Conservation (phyloP, 2,329 filamentous ascomycete genomes). For the Daldinia eschscholtzii region DNA sequence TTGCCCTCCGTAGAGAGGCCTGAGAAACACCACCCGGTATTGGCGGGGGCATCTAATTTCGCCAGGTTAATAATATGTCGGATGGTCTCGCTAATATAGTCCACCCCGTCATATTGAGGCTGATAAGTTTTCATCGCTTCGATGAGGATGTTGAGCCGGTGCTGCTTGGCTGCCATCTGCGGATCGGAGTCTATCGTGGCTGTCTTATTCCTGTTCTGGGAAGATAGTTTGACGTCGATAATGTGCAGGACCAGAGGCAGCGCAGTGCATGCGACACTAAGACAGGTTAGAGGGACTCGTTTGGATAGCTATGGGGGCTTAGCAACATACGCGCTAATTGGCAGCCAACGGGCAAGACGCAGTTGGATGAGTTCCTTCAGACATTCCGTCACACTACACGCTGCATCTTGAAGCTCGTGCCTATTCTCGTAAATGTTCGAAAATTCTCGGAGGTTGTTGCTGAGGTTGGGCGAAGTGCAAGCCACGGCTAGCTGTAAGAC, state of each 20-base stretch:
- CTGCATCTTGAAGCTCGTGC: conserved; percentile 60
- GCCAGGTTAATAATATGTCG: conserved; percentile 59
- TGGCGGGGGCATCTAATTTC: conserved; percentile 52
- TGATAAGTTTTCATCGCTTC: conserved; percentile 62
- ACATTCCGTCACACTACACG: conserved; percentile 59
- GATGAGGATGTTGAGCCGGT: conserved; percentile 59
- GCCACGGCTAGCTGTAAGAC: conserved; percentile 60
- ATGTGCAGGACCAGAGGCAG: conserved; percentile 56
- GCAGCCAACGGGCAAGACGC: conserved; percentile 60
- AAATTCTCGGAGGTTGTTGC: conserved; percentile 51
- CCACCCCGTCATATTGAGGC: conserved; percentile 61
- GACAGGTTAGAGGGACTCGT: background rate
- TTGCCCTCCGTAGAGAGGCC: conserved; percentile 37
- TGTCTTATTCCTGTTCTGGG: conserved; percentile 43
- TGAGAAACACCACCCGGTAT: conserved; percentile 24
- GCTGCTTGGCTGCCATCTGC: conserved; percentile 57
- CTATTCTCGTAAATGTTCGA: conserved; percentile 57
- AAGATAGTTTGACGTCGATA: conserved; percentile 55
- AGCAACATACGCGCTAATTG: conserved; percentile 60
- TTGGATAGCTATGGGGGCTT: background rate
- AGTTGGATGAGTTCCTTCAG: conserved; percentile 62
- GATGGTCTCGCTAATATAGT: conserved; percentile 60
- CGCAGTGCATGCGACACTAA: conserved; percentile 54
- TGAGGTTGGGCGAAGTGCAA: conserved; percentile 53
- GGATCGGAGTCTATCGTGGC: conserved; percentile 48